Conservation (phyloP, 148 eudicot species). For the Rhododendron molle region DNA sequence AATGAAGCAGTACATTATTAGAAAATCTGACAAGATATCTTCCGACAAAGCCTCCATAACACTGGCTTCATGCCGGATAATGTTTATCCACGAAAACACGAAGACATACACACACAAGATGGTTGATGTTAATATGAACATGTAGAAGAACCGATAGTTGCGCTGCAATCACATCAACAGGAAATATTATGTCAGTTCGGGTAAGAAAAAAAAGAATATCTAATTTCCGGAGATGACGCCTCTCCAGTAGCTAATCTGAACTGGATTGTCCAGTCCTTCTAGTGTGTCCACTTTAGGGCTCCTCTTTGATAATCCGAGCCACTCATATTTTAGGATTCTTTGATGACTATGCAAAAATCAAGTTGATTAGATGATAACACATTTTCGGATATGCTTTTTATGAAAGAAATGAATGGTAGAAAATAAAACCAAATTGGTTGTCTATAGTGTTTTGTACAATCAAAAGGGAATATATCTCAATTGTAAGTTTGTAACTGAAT, state of each 20-base stretch:
- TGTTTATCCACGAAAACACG: conserved; percentile 60
- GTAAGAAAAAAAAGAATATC: not conserved
- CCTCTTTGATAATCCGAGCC: not conserved
- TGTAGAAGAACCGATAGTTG: conserved; percentile 76
- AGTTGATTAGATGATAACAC: not conserved
- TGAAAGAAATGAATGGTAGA: no score
- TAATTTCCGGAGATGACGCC: not conserved
- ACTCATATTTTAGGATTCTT: not conserved
- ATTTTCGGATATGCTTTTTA: not conserved
- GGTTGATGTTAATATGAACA: conserved; percentile 75
- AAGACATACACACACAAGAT: conserved; percentile 77
- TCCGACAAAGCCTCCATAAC: conserved; percentile 52
- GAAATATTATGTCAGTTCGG: not conserved
- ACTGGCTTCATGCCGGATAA: conserved; percentile 29
- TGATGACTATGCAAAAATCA: not conserved
- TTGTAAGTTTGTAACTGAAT: not conserved
- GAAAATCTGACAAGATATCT: conserved; percentile 56
- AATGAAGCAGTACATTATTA: conserved; percentile 75
- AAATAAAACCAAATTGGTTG: no score
- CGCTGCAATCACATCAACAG: conserved; percentile 57
- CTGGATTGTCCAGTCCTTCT: not conserved
- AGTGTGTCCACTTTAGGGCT: not conserved
- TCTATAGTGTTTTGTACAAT: no score
- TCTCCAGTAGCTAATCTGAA: not conserved
- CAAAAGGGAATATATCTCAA: not conserved